Evolutionary conservation across 768 basidiomycete genomes (phyloP).

Genomic region (Lactarius akahatsu): DNA sequence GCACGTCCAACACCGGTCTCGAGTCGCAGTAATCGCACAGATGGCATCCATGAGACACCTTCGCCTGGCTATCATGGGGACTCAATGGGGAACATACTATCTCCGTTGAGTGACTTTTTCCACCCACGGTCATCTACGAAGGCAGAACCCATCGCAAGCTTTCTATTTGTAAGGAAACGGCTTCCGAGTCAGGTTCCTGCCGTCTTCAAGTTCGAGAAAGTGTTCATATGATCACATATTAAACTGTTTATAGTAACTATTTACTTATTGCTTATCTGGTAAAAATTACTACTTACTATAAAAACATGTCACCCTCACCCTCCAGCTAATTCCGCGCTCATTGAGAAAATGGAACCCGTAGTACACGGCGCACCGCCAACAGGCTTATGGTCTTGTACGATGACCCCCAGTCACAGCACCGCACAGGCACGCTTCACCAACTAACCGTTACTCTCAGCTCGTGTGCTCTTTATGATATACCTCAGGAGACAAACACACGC

Average conservation of each 20-base stretch:
- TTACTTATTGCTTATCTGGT: too few relatives aligned
- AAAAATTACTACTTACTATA: too few relatives aligned
- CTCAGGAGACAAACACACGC: not conserved
- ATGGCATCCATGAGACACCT: too few relatives aligned
- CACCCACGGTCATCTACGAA: too few relatives aligned
- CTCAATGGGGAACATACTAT: too few relatives aligned
- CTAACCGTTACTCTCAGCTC: not conserved
- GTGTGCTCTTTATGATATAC: not conserved
- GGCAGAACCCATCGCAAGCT: too few relatives aligned
- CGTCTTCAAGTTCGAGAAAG: not conserved
- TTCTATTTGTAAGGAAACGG: too few relatives aligned
- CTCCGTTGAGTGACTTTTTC: too few relatives aligned
- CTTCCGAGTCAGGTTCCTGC: not conserved
- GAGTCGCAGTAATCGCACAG: too few relatives aligned
- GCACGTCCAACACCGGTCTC: too few relatives aligned
- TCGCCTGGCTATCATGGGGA: too few relatives aligned
- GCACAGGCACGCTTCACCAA: not conserved
- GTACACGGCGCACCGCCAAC: not conserved
- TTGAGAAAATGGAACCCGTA: not conserved
- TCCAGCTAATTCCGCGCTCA: not conserved
- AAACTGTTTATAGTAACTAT: not conserved
- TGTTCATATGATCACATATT: not conserved
- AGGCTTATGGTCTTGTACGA: not conserved
- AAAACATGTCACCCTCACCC: conserved; percentile 9
- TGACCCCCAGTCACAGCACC: conserved; percentile 4